Base-by-base conservation (phyloP, 805 yeast species). In the Komagataella phaffii region DNA sequence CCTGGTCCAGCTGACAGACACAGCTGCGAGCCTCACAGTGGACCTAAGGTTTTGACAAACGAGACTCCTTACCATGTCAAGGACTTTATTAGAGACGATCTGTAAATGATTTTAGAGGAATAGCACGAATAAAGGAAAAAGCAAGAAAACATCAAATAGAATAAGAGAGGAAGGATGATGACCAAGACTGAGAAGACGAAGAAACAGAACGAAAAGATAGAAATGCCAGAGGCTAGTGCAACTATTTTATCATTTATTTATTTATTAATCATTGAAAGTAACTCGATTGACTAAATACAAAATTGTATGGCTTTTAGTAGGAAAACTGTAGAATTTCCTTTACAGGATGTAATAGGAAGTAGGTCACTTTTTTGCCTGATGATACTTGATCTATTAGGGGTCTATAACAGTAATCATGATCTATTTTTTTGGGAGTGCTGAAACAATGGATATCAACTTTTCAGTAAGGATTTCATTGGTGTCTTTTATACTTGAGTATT, bases 1-100 rank as follows among this genome's bases (percentile, higher is more conserved):
- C 72, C 78, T n/a, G 96, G 96, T 24, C 90, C 91, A 4, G 80
- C 75, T 45, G 80, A 79, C 45, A 80, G 95, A 70, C 74, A 71
- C 46, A 70, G 81, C 30, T 87, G 95, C 65, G 96, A 87, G 70
- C 95, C 95, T 21, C 72, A 71, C 61, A 74, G 81, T 46, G 91
- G 89, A 24, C 77, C 76, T 56, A 84, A 82, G 58, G 79, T 79
- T 24, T 74, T 87, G 59, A 65, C 75, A 53, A 66, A 71, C 47
- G 72, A 75, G 46, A 80, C 82, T 65, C 89, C 95, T 21, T 75
- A 69, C 58, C 85, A 85, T 62, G 79, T 87, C 49, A 76, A 81
- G 53, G 77, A 77, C 55, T 74, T 83, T 61, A 86, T 93, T 48
- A 80, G 93, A 67, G 65, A 45, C 23, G 95, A 85, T 64, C 74